Evolutionary conservation across 352 stramenopile genomes (phyloP).

Genomic region (Globisporangium splendens): DNA sequence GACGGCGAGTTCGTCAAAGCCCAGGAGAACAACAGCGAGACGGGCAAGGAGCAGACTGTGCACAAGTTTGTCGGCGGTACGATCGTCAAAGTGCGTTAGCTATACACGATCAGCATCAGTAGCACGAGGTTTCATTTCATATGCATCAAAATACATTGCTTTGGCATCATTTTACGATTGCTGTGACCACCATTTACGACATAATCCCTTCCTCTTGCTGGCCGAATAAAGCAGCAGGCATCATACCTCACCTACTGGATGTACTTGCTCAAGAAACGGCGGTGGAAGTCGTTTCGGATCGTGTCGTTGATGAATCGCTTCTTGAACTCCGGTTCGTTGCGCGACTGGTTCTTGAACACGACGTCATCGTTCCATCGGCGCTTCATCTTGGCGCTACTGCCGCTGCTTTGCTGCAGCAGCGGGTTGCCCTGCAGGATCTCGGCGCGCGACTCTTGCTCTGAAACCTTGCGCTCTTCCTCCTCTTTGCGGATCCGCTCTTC

Average conservation of each 20-base stretch:
- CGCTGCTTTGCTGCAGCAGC: slow-evolving; percentile 50
- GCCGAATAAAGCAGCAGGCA: too few species aligned
- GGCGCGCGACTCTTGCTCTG: slow-evolving; percentile 85
- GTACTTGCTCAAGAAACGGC: slow-evolving; percentile 98
- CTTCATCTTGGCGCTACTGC: slow-evolving; percentile 82
- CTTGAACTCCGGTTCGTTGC: slow-evolving; percentile 91
- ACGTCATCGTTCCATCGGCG: slow-evolving; percentile 99
- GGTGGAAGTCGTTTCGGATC: slow-evolving; percentile 99
- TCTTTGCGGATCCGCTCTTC: slow-evolving; percentile 89
- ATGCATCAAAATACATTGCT: slow-evolving; percentile 3
- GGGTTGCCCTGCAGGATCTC: slow-evolving; percentile 94
- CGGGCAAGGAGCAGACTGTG: slow-evolving; percentile 41
- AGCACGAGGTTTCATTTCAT: slow-evolving; percentile 2
- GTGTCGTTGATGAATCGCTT: slow-evolving; percentile 99
- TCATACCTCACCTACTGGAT: slow-evolving; percentile 49
- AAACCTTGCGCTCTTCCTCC: slow-evolving; percentile 72
- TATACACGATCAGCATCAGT: background rate
- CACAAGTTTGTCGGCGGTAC: slow-evolving; percentile 72
- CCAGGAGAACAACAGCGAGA: slow-evolving; percentile 30
- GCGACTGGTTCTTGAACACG: slow-evolving; percentile 98
- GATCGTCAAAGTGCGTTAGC: slow-evolving; percentile 68
- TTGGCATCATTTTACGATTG: background rate
- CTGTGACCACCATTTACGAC: background rate
- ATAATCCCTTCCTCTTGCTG: too few species aligned
- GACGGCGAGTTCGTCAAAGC: slow-evolving; percentile 80